A percentile compares a stretch with the other conserved stretches of the same genome.
Evolutionary conservation across 805 yeast genomes (phyloP).

Genomic region (Schizosaccharomyces octosporus): DNA sequence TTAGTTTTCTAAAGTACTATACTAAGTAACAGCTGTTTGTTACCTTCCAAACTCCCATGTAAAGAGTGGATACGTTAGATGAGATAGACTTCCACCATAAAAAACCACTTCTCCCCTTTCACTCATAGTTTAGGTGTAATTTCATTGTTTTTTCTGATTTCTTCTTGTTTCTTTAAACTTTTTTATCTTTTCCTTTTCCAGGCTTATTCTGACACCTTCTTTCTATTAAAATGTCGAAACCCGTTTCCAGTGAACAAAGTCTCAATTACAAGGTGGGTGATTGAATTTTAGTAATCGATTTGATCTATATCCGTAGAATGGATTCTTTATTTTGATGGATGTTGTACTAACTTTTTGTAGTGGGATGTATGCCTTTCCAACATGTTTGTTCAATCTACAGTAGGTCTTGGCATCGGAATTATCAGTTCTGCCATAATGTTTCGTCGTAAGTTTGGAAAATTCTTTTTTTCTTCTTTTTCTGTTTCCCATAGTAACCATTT

Average conservation of each 20-base stretch:
- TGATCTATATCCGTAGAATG: too few species aligned
- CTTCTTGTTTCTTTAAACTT: neutral
- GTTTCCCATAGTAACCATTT: neutral
- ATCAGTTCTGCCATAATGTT: conserved; percentile 71
- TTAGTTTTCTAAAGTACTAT: too few species aligned
- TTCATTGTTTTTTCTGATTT: too few species aligned
- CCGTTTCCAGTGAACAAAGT: neutral
- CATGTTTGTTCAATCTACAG: conserved; percentile 77
- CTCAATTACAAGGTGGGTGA: neutral
- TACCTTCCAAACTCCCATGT: too few species aligned
- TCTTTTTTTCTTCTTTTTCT: neutral
- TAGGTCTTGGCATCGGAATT: conserved; percentile 93
- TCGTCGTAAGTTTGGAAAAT: conserved; percentile 25
- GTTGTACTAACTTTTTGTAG: conserved; percentile 7
- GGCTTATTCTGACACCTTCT: neutral
- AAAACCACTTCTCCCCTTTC: too few species aligned
- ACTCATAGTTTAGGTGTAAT: too few species aligned
- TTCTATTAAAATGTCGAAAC: neutral
- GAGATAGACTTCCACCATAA: too few species aligned
- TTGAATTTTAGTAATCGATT: neutral
- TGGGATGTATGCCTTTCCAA: conserved; percentile 96
- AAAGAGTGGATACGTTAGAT: too few species aligned
- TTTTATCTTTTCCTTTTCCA: neutral
- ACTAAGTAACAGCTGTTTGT: too few species aligned
- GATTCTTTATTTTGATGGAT: too few species aligned